Evolutionary conservation across 345 rosid genomes (phyloP), one percentile per base, ranked within the genome.

Genomic region (Syzygium jambos): DNA sequence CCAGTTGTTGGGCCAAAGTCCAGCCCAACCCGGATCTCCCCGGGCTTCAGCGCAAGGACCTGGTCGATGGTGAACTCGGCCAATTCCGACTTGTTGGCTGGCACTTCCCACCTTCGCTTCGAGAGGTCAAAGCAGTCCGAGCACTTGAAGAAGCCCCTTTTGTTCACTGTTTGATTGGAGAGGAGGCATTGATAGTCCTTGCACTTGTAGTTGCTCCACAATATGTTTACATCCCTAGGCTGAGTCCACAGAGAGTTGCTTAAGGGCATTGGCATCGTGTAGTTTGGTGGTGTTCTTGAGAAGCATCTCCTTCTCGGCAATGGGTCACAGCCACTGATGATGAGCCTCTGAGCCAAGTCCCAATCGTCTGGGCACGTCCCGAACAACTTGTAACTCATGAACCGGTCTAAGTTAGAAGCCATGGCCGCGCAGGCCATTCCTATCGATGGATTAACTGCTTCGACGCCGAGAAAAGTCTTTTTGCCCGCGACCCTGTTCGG

Each of bases 301-400:
- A 93, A 88, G 89, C 95, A 93, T 89, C 93, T 89, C 88, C 95
- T 91, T 86, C 93, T 93, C 34, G 96, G 94, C 85, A 93, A 78
- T 54, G 94, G 95, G 46, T 94, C 94, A 17, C 93, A 93, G 84
- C 95, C 95, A 51, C 80, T 78, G 49, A 83, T 59, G 17, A 93
- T 89, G n/a, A 94, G 93, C 91, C 91, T 93, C 88, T 91, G 92
- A 86, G 92, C 95, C 34, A 89, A 84, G 88, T 91, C 88, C 88
- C 88, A 89, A 46, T 93, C 95, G 84, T 93, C 94, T 11, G 94
- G 93, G 82, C 95, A 93, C 87, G 38, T 88, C 9, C 83, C 91
- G 51, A 88, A 89, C 56, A 87, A 73, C 73, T 91, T 92, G 91
- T 91, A 92, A 77, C 56, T 88, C 93, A 92, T 93, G 92, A 90